Conservation (phyloP, 2,329 filamentous ascomycete genomes). For the Pseudohalonectria lignicola region DNA sequence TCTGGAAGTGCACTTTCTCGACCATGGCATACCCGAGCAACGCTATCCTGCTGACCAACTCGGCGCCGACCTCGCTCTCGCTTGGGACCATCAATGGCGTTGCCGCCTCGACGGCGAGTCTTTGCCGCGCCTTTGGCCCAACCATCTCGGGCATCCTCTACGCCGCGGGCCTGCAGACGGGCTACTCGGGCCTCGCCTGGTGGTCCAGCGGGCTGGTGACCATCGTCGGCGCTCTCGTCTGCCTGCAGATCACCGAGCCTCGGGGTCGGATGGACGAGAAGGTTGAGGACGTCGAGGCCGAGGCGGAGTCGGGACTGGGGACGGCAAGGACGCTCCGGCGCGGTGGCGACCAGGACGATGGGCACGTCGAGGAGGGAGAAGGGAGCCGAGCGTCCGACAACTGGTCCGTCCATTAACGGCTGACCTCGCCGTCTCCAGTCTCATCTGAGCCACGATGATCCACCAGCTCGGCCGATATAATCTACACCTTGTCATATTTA, state of each 20-base stretch:
- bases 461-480: no score
- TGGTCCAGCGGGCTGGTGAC: constrained; percentile 79
- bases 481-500: no score
- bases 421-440: no score
- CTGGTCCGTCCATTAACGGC: no score
- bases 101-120: constrained; percentile 80
- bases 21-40: constrained; percentile 87
- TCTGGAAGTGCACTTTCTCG: constrained; percentile 89
- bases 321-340: not conserved
- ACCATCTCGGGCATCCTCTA: constrained; percentile 81
- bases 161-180: constrained; percentile 63
- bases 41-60: constrained; percentile 80
- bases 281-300: constrained; percentile 25
- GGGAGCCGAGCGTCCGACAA: no score
- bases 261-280: constrained; percentile 30
- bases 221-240: constrained; percentile 61
- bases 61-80: constrained; percentile 71
- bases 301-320: not conserved
- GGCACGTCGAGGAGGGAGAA: no score
- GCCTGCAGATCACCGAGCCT: constrained; percentile 63
- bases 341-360: not conserved
- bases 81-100: constrained; percentile 89
- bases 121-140: constrained; percentile 81
- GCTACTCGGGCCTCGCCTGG: constrained; percentile 85
- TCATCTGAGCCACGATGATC: no score